Evolutionary conservation across 164 flowering plant species (phyloP).

Genomic region (Macadamia tetraphylla): DNA sequence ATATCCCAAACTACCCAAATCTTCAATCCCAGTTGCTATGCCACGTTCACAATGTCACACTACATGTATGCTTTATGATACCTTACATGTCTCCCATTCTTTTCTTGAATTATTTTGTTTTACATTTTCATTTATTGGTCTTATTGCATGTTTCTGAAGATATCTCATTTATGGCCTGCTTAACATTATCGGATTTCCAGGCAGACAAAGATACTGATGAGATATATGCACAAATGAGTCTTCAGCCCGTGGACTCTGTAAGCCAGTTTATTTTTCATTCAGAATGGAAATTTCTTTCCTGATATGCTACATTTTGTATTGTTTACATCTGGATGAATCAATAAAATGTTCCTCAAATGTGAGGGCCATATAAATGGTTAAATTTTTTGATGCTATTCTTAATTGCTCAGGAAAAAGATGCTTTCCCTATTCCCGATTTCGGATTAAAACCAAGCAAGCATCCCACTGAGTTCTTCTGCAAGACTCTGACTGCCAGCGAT

Average conservation of each 20-base stretch:
- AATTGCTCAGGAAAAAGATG: conserved; percentile 69
- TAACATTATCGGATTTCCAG: conserved; percentile 28
- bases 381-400: background rate
- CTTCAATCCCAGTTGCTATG: conserved; percentile 87
- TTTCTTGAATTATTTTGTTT: background rate
- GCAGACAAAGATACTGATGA: conserved; percentile 98
- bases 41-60: conserved; percentile 89
- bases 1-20: conserved; percentile 88
- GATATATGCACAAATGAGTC: conserved; percentile 96
- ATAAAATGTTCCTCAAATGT: background rate
- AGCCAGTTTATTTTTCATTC: conserved; percentile 19
- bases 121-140: background rate
- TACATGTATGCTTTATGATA: conserved; percentile 60
- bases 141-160: background rate
- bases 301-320: background rate
- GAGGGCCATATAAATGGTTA: background rate
- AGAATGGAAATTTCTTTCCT: background rate
- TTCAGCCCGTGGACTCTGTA: conserved; percentile 90
- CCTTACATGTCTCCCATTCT: background rate
- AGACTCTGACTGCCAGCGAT: conserved; percentile 96
- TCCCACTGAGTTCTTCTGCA: conserved; percentile 95
- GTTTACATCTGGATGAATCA: background rate
- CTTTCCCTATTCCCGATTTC: conserved; percentile 65
- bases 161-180: background rate
- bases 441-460: conserved; percentile 72